These are phyloP conservation scores for Rhodotorula glutinis DNA, from an alignment of 1,284 basidiomycete genomes.

Conservation along the genomic window DNA sequence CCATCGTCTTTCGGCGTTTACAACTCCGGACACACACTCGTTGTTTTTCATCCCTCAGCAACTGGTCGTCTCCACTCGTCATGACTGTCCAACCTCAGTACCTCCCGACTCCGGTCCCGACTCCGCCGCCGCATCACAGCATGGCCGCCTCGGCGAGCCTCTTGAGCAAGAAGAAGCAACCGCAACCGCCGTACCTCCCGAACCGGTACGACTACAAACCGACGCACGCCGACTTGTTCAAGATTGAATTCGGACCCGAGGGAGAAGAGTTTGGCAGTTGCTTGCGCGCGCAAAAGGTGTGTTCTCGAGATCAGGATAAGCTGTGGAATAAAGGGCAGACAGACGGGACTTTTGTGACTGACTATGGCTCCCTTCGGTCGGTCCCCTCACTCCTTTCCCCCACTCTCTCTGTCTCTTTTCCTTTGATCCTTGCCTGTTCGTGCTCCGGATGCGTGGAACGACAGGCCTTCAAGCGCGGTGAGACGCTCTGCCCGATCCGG, in stretches of 20 bases:
- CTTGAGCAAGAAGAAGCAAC: conserved; percentile 10
- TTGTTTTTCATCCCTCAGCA: neutral
- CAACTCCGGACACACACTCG: neutral
- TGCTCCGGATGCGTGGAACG: neutral
- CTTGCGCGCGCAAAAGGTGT: conserved; percentile 30
- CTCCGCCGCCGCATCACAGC: conserved; percentile 1
- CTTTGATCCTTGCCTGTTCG: neutral
- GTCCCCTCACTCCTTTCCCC: neutral
- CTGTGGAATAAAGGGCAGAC: too few relatives aligned
- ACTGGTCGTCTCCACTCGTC: neutral
- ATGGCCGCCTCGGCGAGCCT: neutral
- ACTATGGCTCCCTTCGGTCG: too few relatives aligned
- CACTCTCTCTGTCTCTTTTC: neutral
- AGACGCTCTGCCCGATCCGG: conserved; percentile 32
- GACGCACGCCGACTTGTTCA: conserved; percentile 30
- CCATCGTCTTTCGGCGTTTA: too few relatives aligned
- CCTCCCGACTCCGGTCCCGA: conserved; percentile 15
- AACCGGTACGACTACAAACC: conserved; percentile 26
- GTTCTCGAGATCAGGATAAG: too few relatives aligned
- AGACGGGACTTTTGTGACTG: too few relatives aligned
- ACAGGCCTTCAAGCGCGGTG: conserved; percentile 31
- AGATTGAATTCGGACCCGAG: conserved; percentile 35
- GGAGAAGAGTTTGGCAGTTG: conserved; percentile 34
- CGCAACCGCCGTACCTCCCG: conserved; percentile 35
- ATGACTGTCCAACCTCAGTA: neutral